Evolutionary conservation across 2,329 filamentous ascomycete genomes (phyloP).

Genomic region (Sclerotinia minor): DNA sequence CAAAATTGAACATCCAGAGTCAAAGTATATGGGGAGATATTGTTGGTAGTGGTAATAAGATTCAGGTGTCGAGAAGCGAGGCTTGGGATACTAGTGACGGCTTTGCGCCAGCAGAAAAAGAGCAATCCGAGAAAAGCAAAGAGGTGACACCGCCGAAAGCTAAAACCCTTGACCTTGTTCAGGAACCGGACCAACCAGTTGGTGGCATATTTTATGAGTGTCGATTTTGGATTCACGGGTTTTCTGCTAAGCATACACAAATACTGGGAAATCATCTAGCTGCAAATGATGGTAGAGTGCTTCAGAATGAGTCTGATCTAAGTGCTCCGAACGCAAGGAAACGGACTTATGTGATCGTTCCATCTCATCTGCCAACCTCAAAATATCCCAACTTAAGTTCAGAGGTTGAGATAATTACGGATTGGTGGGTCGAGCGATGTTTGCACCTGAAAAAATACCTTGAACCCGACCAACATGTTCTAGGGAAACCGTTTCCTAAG

Average conservation of each 20-base stretch:
- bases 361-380: slow-evolving; percentile 45
- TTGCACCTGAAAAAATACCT: slow-evolving; percentile 73
- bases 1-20: slow-evolving; percentile 76
- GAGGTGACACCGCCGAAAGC: slow-evolving; percentile 7
- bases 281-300: slow-evolving; percentile 42
- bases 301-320: slow-evolving; percentile 32
- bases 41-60: slow-evolving; percentile 50
- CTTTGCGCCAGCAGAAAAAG: slow-evolving; percentile 11
- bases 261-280: slow-evolving; percentile 43
- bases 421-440: slow-evolving; percentile 92
- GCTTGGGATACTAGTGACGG: slow-evolving; percentile 34
- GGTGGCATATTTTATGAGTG: slow-evolving; percentile 47
- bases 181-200: slow-evolving; percentile 27
- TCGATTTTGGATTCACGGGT: slow-evolving; percentile 47
- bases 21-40: slow-evolving; percentile 92
- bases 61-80: slow-evolving; percentile 38
- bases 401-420: slow-evolving; percentile 64
- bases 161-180: slow-evolving; percentile 24
- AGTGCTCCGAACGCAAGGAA: slow-evolving; percentile 21
- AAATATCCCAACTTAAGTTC: slow-evolving; percentile 38
- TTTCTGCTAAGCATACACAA: slow-evolving; percentile 44
- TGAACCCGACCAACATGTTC: slow-evolving; percentile 66
- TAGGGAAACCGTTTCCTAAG: slow-evolving; percentile 73
- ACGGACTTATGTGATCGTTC: slow-evolving; percentile 46
- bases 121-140: neutral